Evolutionary conservation across 2,329 filamentous ascomycete genomes (phyloP).

Genomic region (Knoxdaviesia capensis): DNA sequence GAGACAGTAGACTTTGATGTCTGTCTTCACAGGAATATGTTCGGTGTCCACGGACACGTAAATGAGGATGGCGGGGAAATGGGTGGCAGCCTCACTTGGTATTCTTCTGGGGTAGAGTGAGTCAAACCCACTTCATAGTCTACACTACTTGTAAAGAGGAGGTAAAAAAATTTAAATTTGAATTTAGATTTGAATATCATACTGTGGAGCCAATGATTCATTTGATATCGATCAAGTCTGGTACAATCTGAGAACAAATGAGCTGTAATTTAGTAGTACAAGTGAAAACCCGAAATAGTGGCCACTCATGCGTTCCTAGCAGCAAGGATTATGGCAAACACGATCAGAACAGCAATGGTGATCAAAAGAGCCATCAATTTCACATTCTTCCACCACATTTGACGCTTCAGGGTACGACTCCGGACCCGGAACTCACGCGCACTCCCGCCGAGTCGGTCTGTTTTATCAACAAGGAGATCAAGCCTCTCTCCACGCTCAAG

Average conservation of each 20-base stretch:
- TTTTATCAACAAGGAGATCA: conserved; percentile 89
- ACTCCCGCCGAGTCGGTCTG: conserved; percentile 71
- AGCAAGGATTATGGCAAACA: conserved; percentile 33
- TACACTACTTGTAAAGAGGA: background rate
- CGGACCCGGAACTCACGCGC: conserved; percentile 80
- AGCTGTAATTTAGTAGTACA: background rate
- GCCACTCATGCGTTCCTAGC: conserved; percentile 21
- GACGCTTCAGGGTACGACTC: conserved; percentile 65
- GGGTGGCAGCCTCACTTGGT: too few relatives aligned
- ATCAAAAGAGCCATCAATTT: conserved; percentile 71
- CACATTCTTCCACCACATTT: conserved; percentile 99
- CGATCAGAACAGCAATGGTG: conserved; percentile 43
- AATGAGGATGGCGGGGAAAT: too few relatives aligned
- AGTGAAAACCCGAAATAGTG: too few relatives aligned
- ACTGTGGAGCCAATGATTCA: background rate
- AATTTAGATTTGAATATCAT: too few relatives aligned
- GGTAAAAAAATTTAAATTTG: background rate
- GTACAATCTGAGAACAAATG: background rate
- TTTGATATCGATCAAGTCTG: background rate
- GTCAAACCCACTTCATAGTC: background rate
- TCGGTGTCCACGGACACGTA: too few relatives aligned
- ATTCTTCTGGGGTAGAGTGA: too few relatives aligned
- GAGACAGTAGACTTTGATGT: too few relatives aligned
- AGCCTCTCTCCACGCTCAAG: conserved; percentile 84
- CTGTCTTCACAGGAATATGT: too few relatives aligned